Conservation (phyloP, 2,329 filamentous ascomycete genomes). For the Aspergillus calidoustus region DNA sequence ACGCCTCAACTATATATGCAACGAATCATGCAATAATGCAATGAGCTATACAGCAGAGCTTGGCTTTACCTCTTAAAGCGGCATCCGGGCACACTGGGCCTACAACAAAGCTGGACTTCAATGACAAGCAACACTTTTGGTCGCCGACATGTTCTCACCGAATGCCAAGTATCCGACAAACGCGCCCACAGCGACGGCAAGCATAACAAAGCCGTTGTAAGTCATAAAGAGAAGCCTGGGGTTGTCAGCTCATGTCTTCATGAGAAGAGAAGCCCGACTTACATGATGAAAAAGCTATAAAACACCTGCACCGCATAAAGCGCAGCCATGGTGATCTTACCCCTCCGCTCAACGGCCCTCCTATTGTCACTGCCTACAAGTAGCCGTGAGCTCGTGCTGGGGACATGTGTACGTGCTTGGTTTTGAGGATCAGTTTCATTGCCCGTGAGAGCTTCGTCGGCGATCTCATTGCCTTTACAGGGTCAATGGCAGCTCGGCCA, state of each 20-base stretch:
- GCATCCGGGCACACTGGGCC: neutral
- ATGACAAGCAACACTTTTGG: constrained; percentile 91
- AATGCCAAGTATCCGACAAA: constrained; percentile 88
- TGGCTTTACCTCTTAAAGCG: neutral
- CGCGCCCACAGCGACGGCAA: constrained; percentile 84
- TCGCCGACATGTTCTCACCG: constrained; percentile 69
- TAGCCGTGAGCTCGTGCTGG: constrained; percentile 70
- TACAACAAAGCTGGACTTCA: constrained; percentile 47
- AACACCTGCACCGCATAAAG: constrained; percentile 95
- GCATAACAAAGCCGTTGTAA: constrained; percentile 99
- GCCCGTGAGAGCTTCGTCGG: constrained; percentile 35
- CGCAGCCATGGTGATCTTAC: constrained; percentile 76
- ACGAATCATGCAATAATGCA: constrained; percentile 3
- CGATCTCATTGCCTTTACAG: constrained; percentile 42
- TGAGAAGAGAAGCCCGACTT: constrained; percentile 51
- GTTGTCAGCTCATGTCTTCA: constrained; percentile 4
- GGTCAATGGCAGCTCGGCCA: constrained; percentile 29
- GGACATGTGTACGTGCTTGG: constrained; percentile 25
- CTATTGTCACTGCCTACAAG: constrained; percentile 73
- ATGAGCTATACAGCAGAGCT: neutral
- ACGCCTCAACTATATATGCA: constrained; percentile 8
- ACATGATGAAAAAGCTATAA: constrained; percentile 99
- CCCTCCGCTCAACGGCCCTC: constrained; percentile 65
- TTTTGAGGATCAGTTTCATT: constrained; percentile 28
- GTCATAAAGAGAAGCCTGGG: constrained; percentile 97